Conservation (phyloP, 352 stramenopile genomes). For the Thalassiosira livingstoniorum region DNA sequence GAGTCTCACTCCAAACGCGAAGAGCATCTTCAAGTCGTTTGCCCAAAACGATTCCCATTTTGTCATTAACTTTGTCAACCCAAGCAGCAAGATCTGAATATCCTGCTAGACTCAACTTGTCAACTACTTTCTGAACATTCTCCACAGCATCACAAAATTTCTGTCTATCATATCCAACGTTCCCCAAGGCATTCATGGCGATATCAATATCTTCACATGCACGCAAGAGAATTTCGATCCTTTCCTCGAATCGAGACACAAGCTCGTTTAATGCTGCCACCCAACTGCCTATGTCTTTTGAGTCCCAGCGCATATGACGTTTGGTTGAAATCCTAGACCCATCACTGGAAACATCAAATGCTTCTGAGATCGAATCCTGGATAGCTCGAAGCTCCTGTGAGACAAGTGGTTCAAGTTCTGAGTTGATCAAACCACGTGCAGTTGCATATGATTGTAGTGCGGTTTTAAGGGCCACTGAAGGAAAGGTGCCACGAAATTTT, state of each 20-base stretch:
- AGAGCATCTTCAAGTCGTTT: slow-evolving; percentile 84
- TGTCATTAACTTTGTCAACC: slow-evolving; percentile 91
- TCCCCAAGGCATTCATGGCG: slow-evolving; percentile 86
- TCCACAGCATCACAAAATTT: slow-evolving; percentile 84
- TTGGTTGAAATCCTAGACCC: slow-evolving; percentile 68
- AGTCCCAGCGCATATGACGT: slow-evolving; percentile 80
- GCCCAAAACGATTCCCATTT: slow-evolving; percentile 89
- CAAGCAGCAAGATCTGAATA: slow-evolving; percentile 93
- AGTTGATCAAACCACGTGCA: slow-evolving; percentile 71
- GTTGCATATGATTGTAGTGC: slow-evolving; percentile 94
- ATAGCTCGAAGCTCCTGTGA: slow-evolving; percentile 80
- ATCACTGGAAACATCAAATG: slow-evolving; percentile 82
- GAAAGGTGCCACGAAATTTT: not conserved
- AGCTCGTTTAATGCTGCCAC: slow-evolving; percentile 87
- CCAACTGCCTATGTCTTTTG: slow-evolving; percentile 79
- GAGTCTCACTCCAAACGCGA: slow-evolving; percentile 71
- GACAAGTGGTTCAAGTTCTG: slow-evolving; percentile 80
- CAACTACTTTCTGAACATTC: slow-evolving; percentile 92
- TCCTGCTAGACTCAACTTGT: slow-evolving; percentile 94
- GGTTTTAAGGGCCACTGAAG: slow-evolving; percentile 93
- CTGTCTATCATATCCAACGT: slow-evolving; percentile 76
- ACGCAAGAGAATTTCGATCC: slow-evolving; percentile 94
- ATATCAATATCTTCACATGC: slow-evolving; percentile 93
- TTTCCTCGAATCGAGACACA: slow-evolving; percentile 97
- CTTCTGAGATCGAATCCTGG: slow-evolving; percentile 80